A percentile compares a stretch with the other conserved stretches of the same genome.
Evolutionary conservation across 2,329 filamentous ascomycete genomes (phyloP).

Genomic region (Emydomyces testavorans): DNA sequence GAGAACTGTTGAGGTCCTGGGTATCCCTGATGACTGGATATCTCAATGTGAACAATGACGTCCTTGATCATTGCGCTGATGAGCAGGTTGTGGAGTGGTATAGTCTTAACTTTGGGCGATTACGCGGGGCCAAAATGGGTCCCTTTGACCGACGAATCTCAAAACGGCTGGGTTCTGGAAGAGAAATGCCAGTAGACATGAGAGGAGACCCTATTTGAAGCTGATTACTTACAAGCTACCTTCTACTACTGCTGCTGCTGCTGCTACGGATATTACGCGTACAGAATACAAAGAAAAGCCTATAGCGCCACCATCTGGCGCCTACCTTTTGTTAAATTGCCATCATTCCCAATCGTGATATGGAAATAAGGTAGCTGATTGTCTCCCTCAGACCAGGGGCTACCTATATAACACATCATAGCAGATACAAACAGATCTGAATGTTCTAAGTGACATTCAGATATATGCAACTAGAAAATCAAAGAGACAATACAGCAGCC

Average conservation of each 20-base stretch:
- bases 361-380: too few relatives aligned
- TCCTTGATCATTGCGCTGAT: constrained; percentile 22
- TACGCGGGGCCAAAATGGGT: constrained; percentile 19
- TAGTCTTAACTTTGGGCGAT: constrained; percentile 23
- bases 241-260: background rate
- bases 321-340: too few relatives aligned
- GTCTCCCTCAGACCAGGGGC: too few relatives aligned
- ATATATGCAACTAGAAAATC: too few relatives aligned
- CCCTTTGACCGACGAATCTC: constrained; percentile 19
- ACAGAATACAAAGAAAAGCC: too few relatives aligned
- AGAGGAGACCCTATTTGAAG: constrained; percentile 18
- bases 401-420: too few relatives aligned
- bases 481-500: too few relatives aligned
- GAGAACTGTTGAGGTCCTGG: constrained; percentile 18
- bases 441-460: too few relatives aligned
- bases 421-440: too few relatives aligned
- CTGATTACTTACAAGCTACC: background rate
- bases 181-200: constrained; percentile 22
- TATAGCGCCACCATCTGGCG: too few relatives aligned
- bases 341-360: too few relatives aligned
- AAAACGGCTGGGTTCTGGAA: constrained; percentile 21
- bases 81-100: constrained; percentile 21
- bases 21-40: constrained; percentile 23
- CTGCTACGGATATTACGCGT: too few relatives aligned
- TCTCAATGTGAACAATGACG: constrained; percentile 21